phyloP scores from a whole-genome alignment of 768 basidiomycete species.

The Leccinum subgranulosum region DNA sequence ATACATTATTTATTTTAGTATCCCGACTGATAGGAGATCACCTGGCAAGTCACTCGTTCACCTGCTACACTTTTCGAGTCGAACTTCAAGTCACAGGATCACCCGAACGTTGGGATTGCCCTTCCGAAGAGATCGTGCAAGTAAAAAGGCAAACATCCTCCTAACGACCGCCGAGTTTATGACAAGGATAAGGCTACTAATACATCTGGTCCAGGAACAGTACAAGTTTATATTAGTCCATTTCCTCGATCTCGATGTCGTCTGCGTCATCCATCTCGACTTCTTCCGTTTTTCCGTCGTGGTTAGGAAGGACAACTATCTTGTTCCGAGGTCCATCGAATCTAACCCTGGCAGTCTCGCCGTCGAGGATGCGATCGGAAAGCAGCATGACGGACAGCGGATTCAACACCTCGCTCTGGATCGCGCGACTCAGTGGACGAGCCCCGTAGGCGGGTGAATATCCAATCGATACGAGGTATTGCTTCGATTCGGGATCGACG shows the following conservation, averaged over 20 bases:
- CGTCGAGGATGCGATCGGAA: constrained; percentile 77
- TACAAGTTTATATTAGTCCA: constrained; percentile 4
- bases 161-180: no score
- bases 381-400: constrained; percentile 85
- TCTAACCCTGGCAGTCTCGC: constrained; percentile 68
- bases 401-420: constrained; percentile 91
- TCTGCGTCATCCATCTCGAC: constrained; percentile 66
- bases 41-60: no score
- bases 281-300: constrained; percentile 53
- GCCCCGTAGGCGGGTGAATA: constrained; percentile 88
- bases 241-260: constrained; percentile 25
- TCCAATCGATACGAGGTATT: constrained; percentile 70
- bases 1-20: no score
- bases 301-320: constrained; percentile 78
- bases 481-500: constrained; percentile 72
- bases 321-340: constrained; percentile 85
- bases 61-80: no score
- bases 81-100: no score
- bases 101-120: no score
- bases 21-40: no score
- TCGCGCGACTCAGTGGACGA: constrained; percentile 85
- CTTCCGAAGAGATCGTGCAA: no score
- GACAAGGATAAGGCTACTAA: no score
- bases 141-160: no score
- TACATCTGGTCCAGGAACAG: not conserved